Evolutionary conservation across 2,329 filamentous ascomycete genomes (phyloP), one percentile per base, ranked within the genome.

Genomic region (Penicillium psychrosexuale): DNA sequence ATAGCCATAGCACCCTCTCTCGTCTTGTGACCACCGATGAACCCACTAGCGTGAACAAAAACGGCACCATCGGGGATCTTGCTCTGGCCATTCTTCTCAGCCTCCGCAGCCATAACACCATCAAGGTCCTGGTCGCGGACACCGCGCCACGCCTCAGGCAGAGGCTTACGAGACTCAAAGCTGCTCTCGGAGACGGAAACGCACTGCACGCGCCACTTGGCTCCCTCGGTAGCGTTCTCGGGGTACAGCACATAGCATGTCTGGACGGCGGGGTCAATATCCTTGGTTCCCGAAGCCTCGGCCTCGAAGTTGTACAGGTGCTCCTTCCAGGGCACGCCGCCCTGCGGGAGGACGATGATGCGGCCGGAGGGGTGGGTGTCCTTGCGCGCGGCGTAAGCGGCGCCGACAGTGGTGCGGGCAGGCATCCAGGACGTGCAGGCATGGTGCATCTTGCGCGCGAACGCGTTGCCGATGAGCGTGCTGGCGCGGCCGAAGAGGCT

Each of bases 11-110:
- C 92, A 30, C 94, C 94, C 58, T 96, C 90, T 67, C 89, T 94
- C 0, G 89, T 95, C 80, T 89, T 88, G 76, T 97, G 95, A 2
- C 94, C 94, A 17, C 94, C 94, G 69, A 97, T 97, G 77, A 99
- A 99, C 28, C 94, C 94, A 50, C 88, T 87, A 3, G 92, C 92
- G 72, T 99, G 94, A 30, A 97, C 89, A 72, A 99, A 99, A 28
- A 99, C 87, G 59, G 90, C 87, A 7, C 92, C 77, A 40, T 72
- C 71, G 7, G 72, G 69, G 12, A 75, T 69, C 54, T 73, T 71
- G 34, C 67, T 61, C 47, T 70, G 69, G n/a, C 71, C 73, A 27
- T 66, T 59, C 52, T 70, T 66, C 53, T 76, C 68, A n/a, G 69
- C 69, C 57, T 75, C 73, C 3, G 66, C 65, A 3, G 72, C 72